A percentile compares a stretch with the other conserved stretches of the same genome.
Evolutionary conservation across 2,329 filamentous ascomycete species (phyloP).

Genomic region (Dactylonectria estremocensis): DNA sequence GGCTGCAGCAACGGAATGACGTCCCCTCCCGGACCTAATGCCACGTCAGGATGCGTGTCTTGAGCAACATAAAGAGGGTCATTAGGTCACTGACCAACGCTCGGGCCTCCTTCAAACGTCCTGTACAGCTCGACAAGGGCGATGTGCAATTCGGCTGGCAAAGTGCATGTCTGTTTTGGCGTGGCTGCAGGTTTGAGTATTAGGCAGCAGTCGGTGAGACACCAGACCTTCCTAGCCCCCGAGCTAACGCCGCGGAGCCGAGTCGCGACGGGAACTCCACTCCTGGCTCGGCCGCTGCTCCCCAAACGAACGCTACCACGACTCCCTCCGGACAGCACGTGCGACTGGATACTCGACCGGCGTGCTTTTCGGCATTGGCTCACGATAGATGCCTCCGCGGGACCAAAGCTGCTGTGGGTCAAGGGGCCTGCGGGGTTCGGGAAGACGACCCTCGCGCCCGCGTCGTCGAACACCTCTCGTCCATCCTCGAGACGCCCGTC

Average conservation of each 20-base stretch:
- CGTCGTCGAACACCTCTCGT: slow-evolving; percentile 45
- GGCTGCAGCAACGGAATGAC: too few species aligned
- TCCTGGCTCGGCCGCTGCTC: slow-evolving; percentile 2
- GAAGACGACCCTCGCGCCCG: slow-evolving; percentile 35
- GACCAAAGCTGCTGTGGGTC: slow-evolving; percentile 11
- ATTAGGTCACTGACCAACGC: too few species aligned
- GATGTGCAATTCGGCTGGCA: too few species aligned
- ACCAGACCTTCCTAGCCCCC: too few species aligned
- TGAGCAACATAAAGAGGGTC: too few species aligned
- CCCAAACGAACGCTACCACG: slow-evolving; percentile 7
- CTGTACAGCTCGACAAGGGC: too few species aligned
- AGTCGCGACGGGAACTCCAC: neutral
- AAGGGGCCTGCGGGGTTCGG: slow-evolving; percentile 3
- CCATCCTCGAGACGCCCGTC: slow-evolving; percentile 4
- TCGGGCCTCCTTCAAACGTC: too few species aligned
- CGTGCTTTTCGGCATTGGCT: slow-evolving; percentile 1
- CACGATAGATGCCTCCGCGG: neutral
- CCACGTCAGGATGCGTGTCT: too few species aligned
- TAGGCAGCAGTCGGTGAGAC: too few species aligned
- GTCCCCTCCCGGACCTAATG: too few species aligned
- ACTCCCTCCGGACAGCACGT: slow-evolving; percentile 1
- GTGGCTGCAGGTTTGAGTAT: too few species aligned
- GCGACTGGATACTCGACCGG: slow-evolving; percentile 7
- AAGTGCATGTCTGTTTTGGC: too few species aligned
- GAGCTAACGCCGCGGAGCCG: slow-evolving; percentile 7